These are phyloP conservation scores for Pachyrhizus erosus DNA, from an alignment of 306 rosid species.

Conservation along the genomic window DNA sequence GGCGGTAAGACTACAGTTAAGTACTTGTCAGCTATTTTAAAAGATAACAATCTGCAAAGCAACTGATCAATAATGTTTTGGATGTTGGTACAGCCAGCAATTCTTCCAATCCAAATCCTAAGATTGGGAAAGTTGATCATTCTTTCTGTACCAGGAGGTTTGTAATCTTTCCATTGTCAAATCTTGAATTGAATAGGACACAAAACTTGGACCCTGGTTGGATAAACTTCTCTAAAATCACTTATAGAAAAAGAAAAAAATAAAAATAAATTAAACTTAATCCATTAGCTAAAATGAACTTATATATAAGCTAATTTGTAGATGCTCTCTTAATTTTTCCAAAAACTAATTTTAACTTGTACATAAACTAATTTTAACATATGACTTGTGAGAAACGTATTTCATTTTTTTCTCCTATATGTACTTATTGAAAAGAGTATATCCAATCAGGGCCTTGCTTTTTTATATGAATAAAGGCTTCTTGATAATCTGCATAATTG, in stretches of 20 bases:
- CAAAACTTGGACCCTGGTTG: no score
- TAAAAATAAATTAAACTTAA: no score
- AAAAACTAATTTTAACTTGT: neutral
- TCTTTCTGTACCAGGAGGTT: constrained; percentile 95
- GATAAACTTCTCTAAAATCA: no score
- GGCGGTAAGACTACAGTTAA: constrained; percentile 60
- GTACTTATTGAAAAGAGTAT: neutral
- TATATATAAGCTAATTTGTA: no score
- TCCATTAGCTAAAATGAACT: no score
- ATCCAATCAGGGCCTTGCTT: neutral
- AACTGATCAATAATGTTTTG: constrained; percentile 19
- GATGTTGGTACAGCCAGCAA: constrained; percentile 73
- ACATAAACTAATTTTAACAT: neutral
- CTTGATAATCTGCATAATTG: neutral
- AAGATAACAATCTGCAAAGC: neutral
- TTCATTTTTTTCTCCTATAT: neutral
- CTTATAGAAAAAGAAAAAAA: no score
- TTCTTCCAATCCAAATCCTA: constrained; percentile 83
- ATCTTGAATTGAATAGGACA: neutral
- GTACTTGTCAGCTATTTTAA: neutral
- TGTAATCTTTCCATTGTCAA: constrained; percentile 31
- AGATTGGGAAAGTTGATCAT: constrained; percentile 82
- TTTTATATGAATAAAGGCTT: neutral
- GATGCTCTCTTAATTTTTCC: neutral
- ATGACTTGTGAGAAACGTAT: neutral